These are phyloP conservation scores for Botrytis medusae DNA, from an alignment of 2,329 filamentous ascomycete species.

Conservation along the genomic window DNA sequence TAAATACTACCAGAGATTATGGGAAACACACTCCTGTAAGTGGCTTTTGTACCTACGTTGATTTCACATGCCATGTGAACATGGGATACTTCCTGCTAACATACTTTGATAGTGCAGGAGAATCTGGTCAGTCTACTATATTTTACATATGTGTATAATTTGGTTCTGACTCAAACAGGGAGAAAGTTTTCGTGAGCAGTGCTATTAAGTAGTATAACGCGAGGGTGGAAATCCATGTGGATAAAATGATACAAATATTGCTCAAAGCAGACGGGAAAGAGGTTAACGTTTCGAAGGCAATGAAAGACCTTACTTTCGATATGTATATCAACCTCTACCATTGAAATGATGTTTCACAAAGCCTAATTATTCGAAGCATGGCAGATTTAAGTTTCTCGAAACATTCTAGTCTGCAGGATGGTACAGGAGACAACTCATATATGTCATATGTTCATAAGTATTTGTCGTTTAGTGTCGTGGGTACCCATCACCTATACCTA, in stretches of 20 bases:
- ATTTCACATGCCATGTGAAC: background rate
- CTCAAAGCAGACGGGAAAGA: conserved; percentile 14
- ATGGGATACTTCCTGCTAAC: background rate
- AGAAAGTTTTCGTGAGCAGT: conserved; percentile 24
- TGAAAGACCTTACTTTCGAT: conserved; percentile 27
- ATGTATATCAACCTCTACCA: conserved; percentile 20
- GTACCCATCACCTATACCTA: background rate
- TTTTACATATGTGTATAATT: background rate
- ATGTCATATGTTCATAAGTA: conserved; percentile 29
- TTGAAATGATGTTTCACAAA: background rate
- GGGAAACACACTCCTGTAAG: conserved; percentile 18
- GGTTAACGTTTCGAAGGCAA: conserved; percentile 20
- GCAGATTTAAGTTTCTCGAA: conserved; percentile 27
- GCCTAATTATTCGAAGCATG: conserved; percentile 23
- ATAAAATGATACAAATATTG: conserved; percentile 22
- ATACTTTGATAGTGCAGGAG: conserved; percentile 22
- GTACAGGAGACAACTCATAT: conserved; percentile 24
- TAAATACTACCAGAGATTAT: conserved; percentile 26
- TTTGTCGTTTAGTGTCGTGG: conserved; percentile 20
- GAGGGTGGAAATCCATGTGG: conserved; percentile 26
- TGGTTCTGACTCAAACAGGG: conserved; percentile 1
- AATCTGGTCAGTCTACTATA: conserved; percentile 20
- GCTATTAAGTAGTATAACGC: conserved; percentile 26
- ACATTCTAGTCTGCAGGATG: conserved; percentile 26
- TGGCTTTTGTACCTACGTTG: background rate